A percentile compares a stretch with the other conserved stretches of the same genome.
These are phyloP conservation scores for Paramarasmius palmivorus DNA, from an alignment of 1,284 basidiomycete species.

Conservation along the genomic window DNA sequence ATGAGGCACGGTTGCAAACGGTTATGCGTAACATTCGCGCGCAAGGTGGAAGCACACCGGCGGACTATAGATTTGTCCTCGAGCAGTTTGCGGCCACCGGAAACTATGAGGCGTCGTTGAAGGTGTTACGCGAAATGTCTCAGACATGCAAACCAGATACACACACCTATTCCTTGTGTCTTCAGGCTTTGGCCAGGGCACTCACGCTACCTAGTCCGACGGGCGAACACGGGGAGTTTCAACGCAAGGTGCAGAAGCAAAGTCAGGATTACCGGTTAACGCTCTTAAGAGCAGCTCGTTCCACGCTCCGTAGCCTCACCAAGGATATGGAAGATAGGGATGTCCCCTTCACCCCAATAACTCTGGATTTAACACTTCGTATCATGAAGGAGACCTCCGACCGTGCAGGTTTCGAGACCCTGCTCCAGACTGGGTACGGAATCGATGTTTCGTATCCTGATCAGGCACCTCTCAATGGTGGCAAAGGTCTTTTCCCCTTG, in stretches of 20 bases:
- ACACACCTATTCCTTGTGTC: conserved; percentile 60
- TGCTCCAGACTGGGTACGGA: conserved; percentile 68
- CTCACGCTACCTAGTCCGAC: conserved; percentile 55
- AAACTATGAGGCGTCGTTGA: conserved; percentile 55
- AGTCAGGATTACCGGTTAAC: conserved; percentile 15
- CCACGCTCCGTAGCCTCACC: conserved; percentile 32
- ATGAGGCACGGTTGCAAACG: conserved; percentile 63
- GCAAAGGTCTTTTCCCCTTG: conserved; percentile 46
- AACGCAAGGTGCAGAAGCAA: conserved; percentile 44
- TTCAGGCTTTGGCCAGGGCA: conserved; percentile 68
- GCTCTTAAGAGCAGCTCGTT: no score
- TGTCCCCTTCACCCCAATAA: conserved; percentile 53
- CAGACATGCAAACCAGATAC: conserved; percentile 40
- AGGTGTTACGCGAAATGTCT: conserved; percentile 61
- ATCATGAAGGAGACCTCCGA: conserved; percentile 67
- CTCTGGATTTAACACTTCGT: conserved; percentile 64
- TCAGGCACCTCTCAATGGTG: conserved; percentile 48
- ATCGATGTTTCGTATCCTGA: conserved; percentile 76
- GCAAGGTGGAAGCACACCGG: conserved; percentile 50
- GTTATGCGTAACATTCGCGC: conserved; percentile 69
- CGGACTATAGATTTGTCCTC: conserved; percentile 74
- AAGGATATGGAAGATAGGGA: conserved; percentile 51
- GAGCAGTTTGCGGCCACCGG: conserved; percentile 74
- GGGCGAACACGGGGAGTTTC: conserved; percentile 32
- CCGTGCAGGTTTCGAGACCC: conserved; percentile 48